Evolutionary conservation across 106 monocot genomes (phyloP).

Genomic region (Iris macrosiphon): DNA sequence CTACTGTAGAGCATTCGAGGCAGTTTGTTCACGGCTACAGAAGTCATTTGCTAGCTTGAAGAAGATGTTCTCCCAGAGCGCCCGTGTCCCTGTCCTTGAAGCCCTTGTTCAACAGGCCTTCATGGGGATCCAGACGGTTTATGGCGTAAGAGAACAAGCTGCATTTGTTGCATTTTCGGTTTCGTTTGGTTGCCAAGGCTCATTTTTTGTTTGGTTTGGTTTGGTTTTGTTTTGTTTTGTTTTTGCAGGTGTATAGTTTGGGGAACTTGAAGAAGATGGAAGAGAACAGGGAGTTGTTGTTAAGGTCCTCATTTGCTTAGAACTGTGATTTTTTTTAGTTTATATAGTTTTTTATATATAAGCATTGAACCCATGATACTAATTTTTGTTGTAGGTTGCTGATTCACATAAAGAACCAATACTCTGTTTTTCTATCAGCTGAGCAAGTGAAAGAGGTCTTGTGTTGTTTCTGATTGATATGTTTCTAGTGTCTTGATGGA

Average conservation of each 20-base stretch:
- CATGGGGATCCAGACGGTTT: slow-evolving; percentile 50
- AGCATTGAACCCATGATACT: not conserved
- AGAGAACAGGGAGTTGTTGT: slow-evolving; percentile 43
- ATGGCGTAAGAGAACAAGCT: slow-evolving; percentile 54
- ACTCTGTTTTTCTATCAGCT: slow-evolving; percentile 39
- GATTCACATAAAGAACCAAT: slow-evolving; percentile 55
- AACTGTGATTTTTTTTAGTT: slow-evolving; percentile 3
- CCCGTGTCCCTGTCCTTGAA: slow-evolving; percentile 40
- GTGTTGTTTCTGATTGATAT: not conserved
- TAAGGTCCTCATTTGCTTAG: slow-evolving; percentile 35
- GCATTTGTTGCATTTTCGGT: not conserved
- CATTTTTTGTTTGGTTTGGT: not conserved
- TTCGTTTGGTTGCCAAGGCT: too few species aligned
- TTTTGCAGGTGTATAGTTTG: slow-evolving; percentile 38
- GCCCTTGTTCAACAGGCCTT: slow-evolving; percentile 70
- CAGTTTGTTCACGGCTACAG: slow-evolving; percentile 43
- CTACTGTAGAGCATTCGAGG: slow-evolving; percentile 68
- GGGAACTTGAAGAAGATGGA: slow-evolving; percentile 37
- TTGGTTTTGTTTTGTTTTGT: slow-evolving; percentile 2
- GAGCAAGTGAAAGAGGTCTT: slow-evolving; percentile 77
- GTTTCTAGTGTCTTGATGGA: not conserved
- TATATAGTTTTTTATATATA: not conserved
- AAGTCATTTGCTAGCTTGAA: slow-evolving; percentile 61
- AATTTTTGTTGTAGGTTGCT: slow-evolving; percentile 52
- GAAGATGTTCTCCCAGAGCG: slow-evolving; percentile 33